phyloP scores from a whole-genome alignment of 768 basidiomycete genomes.

The Cystobasidium ongulense region DNA sequence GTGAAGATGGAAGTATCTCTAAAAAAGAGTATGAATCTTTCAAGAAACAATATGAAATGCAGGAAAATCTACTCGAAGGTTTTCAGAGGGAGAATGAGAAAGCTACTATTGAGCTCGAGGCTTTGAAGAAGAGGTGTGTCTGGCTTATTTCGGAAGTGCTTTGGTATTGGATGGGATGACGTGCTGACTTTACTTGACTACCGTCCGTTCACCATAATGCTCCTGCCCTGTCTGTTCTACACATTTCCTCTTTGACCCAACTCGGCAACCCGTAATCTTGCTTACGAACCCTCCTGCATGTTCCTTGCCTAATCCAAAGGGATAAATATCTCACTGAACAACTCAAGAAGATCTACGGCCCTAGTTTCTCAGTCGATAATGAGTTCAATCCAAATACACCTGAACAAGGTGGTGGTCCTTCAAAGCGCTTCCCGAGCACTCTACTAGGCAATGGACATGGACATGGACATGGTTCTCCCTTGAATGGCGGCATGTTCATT shows the following conservation, averaged over 20 bases:
- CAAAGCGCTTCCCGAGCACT: not conserved
- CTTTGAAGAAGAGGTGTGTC: constrained; percentile 18
- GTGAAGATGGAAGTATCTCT: not conserved
- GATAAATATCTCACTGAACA: constrained; percentile 18
- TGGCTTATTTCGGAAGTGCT: no score
- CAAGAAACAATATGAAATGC: constrained; percentile 30
- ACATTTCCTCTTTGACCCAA: not conserved
- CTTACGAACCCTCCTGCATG: not conserved
- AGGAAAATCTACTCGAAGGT: constrained; percentile 24
- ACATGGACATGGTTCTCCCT: not conserved
- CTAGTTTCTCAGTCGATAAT: constrained; percentile 5
- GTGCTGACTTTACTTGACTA: no score
- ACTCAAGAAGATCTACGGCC: constrained; percentile 26
- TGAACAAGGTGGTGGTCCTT: not conserved
- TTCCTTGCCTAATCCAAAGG: not conserved
- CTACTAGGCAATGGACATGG: not conserved
- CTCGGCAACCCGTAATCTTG: no score
- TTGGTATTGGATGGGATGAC: no score
- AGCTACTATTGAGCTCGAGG: constrained; percentile 14
- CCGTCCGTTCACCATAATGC: not conserved
- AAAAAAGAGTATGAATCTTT: constrained; percentile 1
- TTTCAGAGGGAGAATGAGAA: constrained; percentile 32
- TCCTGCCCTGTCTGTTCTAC: not conserved
- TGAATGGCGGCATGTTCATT: not conserved
- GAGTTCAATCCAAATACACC: not conserved